Evolutionary conservation across 1,139 yeast genomes (phyloP), one percentile per base, ranked within the genome.

Genomic region (Taphrina deformans): DNA sequence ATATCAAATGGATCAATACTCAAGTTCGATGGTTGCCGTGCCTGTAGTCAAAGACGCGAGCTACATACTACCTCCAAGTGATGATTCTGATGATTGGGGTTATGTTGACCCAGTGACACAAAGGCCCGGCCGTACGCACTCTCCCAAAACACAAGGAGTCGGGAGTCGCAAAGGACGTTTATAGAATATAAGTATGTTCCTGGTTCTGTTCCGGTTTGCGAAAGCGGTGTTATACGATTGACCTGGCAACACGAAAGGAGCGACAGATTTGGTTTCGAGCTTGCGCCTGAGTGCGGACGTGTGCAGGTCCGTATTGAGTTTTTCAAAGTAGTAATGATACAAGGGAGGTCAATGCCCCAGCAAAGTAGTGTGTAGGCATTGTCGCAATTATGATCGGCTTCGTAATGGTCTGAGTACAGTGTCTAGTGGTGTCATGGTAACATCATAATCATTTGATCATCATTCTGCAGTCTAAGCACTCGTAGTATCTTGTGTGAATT

Each of bases 21-120:
- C 46, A 3, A 40, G 23, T 24, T 53, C 58, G 21, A 53, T 53
- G 58, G 21, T 53, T 6, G 35, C 45, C 9, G 58, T 53, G 12
- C 58, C 58, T 24, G 26, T 53, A 7, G 58, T 53, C 35, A 53
- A 53, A 21, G 58, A 38, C 38, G 29, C 58, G 16, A 35, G 35
- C 48, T 53, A 53, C 35, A 53, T 53, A 14, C 23, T 53, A 23
- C 58, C 58, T 14, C 58, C 58, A 16, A 53, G 31, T 4, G 58
- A 38, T 21, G 46, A 53, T 21, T 23, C 41, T 16, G 58, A 53
- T 18, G 58, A 53, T 33, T 53, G 58, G 58, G 58, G 58, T 2
- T 53, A 53, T 53, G 35, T 21, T 2, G 58, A 53, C 38, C 58
- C 58, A 10, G 48, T 53, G 2, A 53, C 58, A 1, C 58, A 53